Conservation (phyloP, 2,329 filamentous ascomycete species). For the Lachnellula willkommii region DNA sequence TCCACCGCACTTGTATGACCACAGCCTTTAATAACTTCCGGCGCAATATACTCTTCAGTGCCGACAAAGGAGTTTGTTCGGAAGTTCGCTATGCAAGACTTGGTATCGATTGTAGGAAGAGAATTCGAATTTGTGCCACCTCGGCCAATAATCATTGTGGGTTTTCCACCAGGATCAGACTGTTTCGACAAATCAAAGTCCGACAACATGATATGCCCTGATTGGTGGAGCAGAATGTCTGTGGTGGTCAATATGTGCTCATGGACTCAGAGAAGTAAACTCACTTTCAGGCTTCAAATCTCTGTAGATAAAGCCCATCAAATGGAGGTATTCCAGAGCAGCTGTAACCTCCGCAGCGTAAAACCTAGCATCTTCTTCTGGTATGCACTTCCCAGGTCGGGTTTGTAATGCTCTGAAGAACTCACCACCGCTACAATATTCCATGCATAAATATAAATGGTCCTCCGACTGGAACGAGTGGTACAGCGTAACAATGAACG, state of each 20-base stretch:
- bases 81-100: slow-evolving; percentile 97
- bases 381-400: slow-evolving; percentile 91
- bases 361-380: slow-evolving; percentile 93
- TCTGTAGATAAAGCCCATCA: slow-evolving; percentile 99
- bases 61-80: slow-evolving; percentile 97
- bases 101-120: slow-evolving; percentile 94
- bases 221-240: slow-evolving; percentile 97
- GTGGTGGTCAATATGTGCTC: slow-evolving; percentile 33
- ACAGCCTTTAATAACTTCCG: slow-evolving; percentile 97
- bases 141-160: slow-evolving; percentile 88
- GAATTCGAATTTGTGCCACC: slow-evolving; percentile 81
- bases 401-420: slow-evolving; percentile 97
- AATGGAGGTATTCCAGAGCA: slow-evolving; percentile 89
- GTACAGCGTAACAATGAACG: slow-evolving; percentile 97
- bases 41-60: slow-evolving; percentile 97
- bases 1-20: slow-evolving; percentile 97
- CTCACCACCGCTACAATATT: slow-evolving; percentile 97
- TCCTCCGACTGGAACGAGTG: slow-evolving; percentile 99
- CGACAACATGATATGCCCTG: slow-evolving; percentile 99
- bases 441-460: slow-evolving; percentile 98
- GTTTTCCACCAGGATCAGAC: slow-evolving; percentile 89
- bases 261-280: slow-evolving; percentile 34
- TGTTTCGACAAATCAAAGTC: slow-evolving; percentile 99
- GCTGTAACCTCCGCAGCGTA: slow-evolving; percentile 97
- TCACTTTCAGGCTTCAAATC: slow-evolving; percentile 95